Conservation (phyloP, 2,329 filamentous ascomycete species). For the Nigrospora sphaerica region DNA sequence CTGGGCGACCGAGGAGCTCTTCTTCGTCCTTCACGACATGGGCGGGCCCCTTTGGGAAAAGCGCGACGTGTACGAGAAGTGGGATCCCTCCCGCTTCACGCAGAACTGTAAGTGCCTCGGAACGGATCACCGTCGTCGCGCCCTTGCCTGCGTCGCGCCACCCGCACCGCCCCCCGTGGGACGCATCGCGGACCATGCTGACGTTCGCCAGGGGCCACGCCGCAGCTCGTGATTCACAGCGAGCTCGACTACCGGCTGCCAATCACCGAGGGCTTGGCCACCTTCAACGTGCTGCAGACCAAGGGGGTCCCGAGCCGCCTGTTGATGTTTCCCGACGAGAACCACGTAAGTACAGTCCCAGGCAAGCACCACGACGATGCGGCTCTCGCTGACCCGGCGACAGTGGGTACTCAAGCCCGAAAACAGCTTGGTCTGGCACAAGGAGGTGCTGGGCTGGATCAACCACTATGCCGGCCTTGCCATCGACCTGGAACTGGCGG, state of each 20-base stretch:
- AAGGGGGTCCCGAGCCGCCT: slow-evolving; percentile 70
- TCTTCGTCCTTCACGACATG: slow-evolving; percentile 64
- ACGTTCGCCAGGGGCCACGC: slow-evolving; percentile 55
- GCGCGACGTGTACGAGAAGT: slow-evolving; percentile 57
- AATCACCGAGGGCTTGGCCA: slow-evolving; percentile 74
- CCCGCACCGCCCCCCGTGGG: too few relatives aligned
- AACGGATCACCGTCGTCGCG: too few relatives aligned
- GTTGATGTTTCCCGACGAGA: slow-evolving; percentile 73
- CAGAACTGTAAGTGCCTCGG: slow-evolving; percentile 40
- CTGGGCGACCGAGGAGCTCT: slow-evolving; percentile 61
- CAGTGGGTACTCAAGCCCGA: slow-evolving; percentile 85
- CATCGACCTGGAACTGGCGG: too few relatives aligned
- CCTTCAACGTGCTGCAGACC: slow-evolving; percentile 80
- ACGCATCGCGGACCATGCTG: too few relatives aligned
- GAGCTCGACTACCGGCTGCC: slow-evolving; percentile 85
- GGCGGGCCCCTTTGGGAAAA: slow-evolving; percentile 55
- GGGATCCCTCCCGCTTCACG: slow-evolving; percentile 59
- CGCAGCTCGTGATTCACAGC: slow-evolving; percentile 81
- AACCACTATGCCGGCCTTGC: slow-evolving; percentile 50
- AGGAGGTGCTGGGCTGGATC: slow-evolving; percentile 74
- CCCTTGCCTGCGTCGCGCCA: too few relatives aligned
- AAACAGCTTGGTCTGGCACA: slow-evolving; percentile 86
- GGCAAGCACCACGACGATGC: too few relatives aligned
- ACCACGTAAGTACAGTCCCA: slow-evolving; percentile 35
- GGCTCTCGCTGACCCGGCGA: not conserved